Evolutionary conservation across 192 early-diverging fungal species (phyloP).

Genomic region (Gamsiella multidivaricata): DNA sequence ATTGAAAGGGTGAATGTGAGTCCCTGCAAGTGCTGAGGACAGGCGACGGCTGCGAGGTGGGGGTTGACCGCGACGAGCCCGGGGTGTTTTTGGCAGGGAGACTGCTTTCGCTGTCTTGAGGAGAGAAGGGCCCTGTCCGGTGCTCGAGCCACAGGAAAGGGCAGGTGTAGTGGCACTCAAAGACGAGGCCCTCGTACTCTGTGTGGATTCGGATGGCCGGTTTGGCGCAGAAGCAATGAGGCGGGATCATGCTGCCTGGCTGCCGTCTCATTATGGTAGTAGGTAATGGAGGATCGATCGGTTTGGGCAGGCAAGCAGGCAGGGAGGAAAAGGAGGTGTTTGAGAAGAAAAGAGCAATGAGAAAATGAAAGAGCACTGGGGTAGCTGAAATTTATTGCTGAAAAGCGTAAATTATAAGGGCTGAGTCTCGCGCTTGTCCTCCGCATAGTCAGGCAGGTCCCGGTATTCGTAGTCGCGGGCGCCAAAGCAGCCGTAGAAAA

Average conservation of each 20-base stretch:
- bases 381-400: not conserved
- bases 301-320: too few relatives aligned
- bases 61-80: not conserved
- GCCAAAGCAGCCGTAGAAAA: not conserved
- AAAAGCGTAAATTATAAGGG: not conserved
- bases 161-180: slow-evolving; percentile 24
- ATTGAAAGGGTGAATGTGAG: too few relatives aligned
- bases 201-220: slow-evolving; percentile 6
- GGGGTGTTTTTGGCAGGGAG: not conserved
- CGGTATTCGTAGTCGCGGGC: not conserved
- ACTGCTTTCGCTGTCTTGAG: not conserved
- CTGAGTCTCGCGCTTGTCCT: slow-evolving; percentile 21
- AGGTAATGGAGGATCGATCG: not conserved
- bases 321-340: too few relatives aligned
- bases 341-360: not conserved
- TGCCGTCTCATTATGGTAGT: not conserved
- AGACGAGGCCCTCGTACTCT: slow-evolving; percentile 12
- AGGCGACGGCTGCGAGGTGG: not conserved
- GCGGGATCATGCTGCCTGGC: not conserved
- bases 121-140: not conserved
- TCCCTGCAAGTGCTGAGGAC: too few relatives aligned
- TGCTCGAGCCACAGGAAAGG: slow-evolving; percentile 8
- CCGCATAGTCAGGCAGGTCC: slow-evolving; percentile 21
- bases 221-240: slow-evolving; percentile 26
- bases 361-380: not conserved